Evolutionary conservation across 371 early-diverging fungal genomes (phyloP).

Genomic region (Zychaea mexicana): DNA sequence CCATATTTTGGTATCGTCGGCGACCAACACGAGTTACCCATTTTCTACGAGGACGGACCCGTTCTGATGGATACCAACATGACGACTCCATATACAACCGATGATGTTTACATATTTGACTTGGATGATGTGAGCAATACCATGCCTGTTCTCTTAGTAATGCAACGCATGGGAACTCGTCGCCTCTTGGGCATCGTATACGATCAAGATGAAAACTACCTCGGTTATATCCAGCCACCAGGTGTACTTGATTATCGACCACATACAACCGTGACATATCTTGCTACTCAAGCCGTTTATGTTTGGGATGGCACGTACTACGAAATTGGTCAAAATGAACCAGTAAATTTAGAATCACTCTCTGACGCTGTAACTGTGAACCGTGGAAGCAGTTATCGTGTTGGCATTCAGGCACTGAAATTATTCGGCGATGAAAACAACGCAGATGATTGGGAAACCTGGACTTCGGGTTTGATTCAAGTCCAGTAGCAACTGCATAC

Average conservation of each 20-base stretch:
- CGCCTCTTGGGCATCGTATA: neutral
- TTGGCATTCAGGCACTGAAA: neutral
- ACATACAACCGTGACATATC: too few species aligned
- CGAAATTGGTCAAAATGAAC: too few species aligned
- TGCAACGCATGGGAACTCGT: neutral
- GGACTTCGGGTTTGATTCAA: neutral
- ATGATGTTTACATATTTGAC: constrained; percentile 16
- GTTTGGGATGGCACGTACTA: neutral
- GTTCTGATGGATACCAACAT: constrained; percentile 6
- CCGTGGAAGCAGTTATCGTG: neutral
- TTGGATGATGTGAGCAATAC: neutral
- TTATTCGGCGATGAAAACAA: neutral
- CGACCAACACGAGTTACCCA: constrained; percentile 32
- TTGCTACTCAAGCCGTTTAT: neutral
- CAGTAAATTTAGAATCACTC: too few species aligned
- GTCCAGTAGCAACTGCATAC: too few species aligned
- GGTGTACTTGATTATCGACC: too few species aligned
- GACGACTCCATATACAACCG: neutral
- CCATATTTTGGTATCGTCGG: constrained; percentile 62
- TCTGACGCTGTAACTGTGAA: neutral
- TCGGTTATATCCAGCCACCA: neutral
- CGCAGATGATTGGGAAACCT: neutral
- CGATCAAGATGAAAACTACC: neutral
- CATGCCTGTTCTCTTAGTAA: neutral
- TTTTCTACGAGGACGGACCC: constrained; percentile 11